These are phyloP conservation scores for Phytophthora litchii DNA, from an alignment of 352 stramenopile species.

Conservation along the genomic window DNA sequence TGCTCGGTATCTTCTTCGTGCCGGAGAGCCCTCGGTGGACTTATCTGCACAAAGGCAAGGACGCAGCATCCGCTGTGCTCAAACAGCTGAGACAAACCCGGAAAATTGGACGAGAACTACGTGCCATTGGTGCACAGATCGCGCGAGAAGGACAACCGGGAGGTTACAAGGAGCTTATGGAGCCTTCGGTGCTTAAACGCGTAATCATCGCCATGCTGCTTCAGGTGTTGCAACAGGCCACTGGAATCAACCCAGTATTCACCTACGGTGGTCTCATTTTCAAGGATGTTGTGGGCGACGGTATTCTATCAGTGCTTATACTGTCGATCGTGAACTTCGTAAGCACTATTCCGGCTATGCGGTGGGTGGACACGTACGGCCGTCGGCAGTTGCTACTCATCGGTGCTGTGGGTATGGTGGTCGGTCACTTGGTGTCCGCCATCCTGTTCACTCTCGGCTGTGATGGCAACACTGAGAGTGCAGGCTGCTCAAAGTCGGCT, in stretches of 20 bases:
- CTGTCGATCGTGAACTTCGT: slow-evolving; percentile 56
- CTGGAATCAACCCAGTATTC: slow-evolving; percentile 58
- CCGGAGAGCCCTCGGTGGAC: slow-evolving; percentile 47
- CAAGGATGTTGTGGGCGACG: slow-evolving; percentile 49
- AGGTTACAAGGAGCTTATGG: slow-evolving; percentile 50
- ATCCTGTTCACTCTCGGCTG: slow-evolving; percentile 49
- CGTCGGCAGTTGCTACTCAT: slow-evolving; percentile 48
- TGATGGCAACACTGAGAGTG: slow-evolving; percentile 41
- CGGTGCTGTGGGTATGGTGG: slow-evolving; percentile 47
- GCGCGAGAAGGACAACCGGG: slow-evolving; percentile 37
- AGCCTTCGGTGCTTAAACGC: slow-evolving; percentile 45
- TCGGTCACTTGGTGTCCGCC: slow-evolving; percentile 46
- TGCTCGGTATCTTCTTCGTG: slow-evolving; percentile 56
- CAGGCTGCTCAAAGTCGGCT: slow-evolving; percentile 37
- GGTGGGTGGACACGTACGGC: slow-evolving; percentile 50
- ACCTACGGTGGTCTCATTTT: slow-evolving; percentile 57
- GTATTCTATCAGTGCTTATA: slow-evolving; percentile 52
- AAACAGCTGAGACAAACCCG: slow-evolving; percentile 48
- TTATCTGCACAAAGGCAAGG: slow-evolving; percentile 47
- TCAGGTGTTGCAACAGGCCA: slow-evolving; percentile 55
- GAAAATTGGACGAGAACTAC: slow-evolving; percentile 46
- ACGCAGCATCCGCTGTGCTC: slow-evolving; percentile 45
- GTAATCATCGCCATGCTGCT: slow-evolving; percentile 52
- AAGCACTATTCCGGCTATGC: slow-evolving; percentile 55
- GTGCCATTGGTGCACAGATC: slow-evolving; percentile 53